A percentile compares a stretch with the other conserved stretches of the same genome.
phyloP scores from a whole-genome alignment of 2,329 filamentous ascomycete genomes.

The Talaromyces sp. region DNA sequence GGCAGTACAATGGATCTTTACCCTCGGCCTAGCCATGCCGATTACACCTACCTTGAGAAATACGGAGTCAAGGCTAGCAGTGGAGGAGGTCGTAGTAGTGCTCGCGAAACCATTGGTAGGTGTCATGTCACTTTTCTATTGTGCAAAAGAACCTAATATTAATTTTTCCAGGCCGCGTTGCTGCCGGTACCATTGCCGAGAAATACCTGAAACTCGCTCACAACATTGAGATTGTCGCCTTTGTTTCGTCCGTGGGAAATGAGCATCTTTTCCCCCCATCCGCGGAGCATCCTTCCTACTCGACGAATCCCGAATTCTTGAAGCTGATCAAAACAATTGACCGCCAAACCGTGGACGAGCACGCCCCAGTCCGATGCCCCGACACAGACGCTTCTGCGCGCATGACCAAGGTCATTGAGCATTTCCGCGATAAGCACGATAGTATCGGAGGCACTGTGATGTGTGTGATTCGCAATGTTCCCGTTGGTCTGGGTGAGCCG shows the following conservation, averaged over 20 bases:
- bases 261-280: constrained; percentile 72
- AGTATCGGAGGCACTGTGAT: constrained; percentile 93
- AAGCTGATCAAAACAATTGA: constrained; percentile 65
- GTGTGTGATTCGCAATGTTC: constrained; percentile 82
- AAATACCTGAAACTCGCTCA: constrained; percentile 80
- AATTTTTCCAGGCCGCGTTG: constrained; percentile 59
- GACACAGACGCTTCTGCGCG: constrained; percentile 55
- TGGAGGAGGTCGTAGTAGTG: constrained; percentile 83
- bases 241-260: constrained; percentile 76
- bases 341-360: constrained; percentile 71
- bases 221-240: constrained; percentile 85
- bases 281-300: constrained; percentile 59
- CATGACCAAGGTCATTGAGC: constrained; percentile 76
- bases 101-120: constrained; percentile 85
- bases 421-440: constrained; percentile 72
- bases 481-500: constrained; percentile 83
- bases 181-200: constrained; percentile 86
- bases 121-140: not conserved
- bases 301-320: constrained; percentile 74
- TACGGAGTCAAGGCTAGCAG: constrained; percentile 90
- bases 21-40: constrained; percentile 86
- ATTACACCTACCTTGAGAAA: constrained; percentile 96
- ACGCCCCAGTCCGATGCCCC: constrained; percentile 83
- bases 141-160: not conserved
- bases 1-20: constrained; percentile 84